Evolutionary conservation across 441 rosid species (phyloP).

Genomic region (Bocquillonia castaneifolia): DNA sequence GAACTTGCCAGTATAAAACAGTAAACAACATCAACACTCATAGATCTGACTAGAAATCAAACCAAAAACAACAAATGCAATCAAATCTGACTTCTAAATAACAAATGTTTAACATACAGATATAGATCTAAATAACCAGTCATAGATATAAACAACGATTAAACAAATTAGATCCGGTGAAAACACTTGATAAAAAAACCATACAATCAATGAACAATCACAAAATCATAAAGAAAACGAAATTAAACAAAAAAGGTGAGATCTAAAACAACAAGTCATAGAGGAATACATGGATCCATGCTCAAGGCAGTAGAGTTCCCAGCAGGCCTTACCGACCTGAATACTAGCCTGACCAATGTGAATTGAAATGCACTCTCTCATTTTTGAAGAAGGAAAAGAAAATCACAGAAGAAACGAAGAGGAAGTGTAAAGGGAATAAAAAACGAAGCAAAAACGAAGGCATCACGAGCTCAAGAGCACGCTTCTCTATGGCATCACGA

Average conservation of each 20-base stretch:
- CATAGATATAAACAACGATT: too few relatives aligned
- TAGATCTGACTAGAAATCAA: neutral
- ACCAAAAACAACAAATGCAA: neutral
- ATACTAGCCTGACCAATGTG: conserved; percentile 55
- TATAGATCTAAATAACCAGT: too few relatives aligned
- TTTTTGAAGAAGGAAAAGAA: conserved; percentile 9
- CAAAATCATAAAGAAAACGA: too few relatives aligned
- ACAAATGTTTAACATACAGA: too few relatives aligned
- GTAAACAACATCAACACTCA: neutral
- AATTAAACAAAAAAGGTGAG: neutral
- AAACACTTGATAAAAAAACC: too few relatives aligned
- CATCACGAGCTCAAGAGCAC: conserved; percentile 87
- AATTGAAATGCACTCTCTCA: conserved; percentile 53
- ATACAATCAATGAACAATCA: too few relatives aligned
- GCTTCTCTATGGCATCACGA: conserved; percentile 71
- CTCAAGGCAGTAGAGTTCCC: conserved; percentile 79
- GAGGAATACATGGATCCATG: conserved; percentile 69
- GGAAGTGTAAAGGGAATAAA: neutral
- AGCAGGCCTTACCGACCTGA: conserved; percentile 52
- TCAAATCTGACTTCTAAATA: too few relatives aligned
- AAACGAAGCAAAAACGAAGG: conserved; percentile 26
- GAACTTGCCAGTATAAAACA: too few relatives aligned
- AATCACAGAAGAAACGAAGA: neutral
- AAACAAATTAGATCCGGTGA: too few relatives aligned
- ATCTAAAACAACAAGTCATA: too few relatives aligned